phyloP scores from a whole-genome alignment of 2,329 filamentous ascomycete species.

The Neocucurbitaria cava region DNA sequence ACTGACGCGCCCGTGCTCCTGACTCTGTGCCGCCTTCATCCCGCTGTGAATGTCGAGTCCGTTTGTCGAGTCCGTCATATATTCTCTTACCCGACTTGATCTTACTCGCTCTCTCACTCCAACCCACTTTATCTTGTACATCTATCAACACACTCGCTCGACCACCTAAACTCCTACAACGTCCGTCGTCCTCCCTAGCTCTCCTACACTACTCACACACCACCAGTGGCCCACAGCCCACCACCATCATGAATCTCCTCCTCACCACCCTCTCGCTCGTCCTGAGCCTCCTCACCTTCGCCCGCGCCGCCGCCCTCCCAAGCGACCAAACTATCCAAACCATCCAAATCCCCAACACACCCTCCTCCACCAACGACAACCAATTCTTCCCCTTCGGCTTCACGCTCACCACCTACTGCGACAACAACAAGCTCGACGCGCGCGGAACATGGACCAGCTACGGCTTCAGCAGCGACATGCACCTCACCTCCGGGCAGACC shows the following conservation, averaged over 20 bases:
- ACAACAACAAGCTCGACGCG: background rate
- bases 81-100: background rate
- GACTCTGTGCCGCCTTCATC: background rate
- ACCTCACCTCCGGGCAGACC: background rate
- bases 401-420: background rate
- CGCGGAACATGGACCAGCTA: background rate
- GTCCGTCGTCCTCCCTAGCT: background rate
- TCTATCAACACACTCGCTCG: no score
- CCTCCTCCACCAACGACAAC: background rate
- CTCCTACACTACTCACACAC: background rate
- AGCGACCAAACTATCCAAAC: no score
- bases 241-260: constrained; percentile 12
- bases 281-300: no score
- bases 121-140: no score
- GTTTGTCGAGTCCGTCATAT: background rate
- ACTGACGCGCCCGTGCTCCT: background rate
- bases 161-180: no score
- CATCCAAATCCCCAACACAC: no score
- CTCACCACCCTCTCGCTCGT: background rate
- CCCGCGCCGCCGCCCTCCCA: no score
- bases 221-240: no score
- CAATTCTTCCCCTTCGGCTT: background rate
- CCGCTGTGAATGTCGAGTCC: background rate
- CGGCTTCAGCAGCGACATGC: background rate
- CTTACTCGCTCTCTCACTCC: no score